Conservation (phyloP, 768 basidiomycete genomes). For the Glaciozyma martinii region DNA sequence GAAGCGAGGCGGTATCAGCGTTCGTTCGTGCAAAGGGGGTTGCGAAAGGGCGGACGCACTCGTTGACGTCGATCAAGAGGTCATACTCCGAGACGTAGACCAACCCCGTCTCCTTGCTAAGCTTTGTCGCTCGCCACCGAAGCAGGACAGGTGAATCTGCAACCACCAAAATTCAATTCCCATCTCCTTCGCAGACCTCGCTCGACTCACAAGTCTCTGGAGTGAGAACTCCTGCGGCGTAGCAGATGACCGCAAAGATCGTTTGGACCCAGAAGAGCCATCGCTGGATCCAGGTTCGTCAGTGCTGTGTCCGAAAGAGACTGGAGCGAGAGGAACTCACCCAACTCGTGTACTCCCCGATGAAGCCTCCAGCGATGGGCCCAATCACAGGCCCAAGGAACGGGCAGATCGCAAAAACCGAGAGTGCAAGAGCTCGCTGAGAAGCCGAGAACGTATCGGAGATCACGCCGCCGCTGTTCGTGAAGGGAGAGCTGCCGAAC, state of each 20-base stretch:
- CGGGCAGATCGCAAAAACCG: slow-evolving; percentile 52
- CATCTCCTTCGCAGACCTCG: not conserved
- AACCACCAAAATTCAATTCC: not conserved
- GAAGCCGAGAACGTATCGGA: slow-evolving; percentile 9
- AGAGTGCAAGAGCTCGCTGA: slow-evolving; percentile 44
- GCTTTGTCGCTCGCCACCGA: slow-evolving; percentile 41
- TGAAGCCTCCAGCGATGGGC: slow-evolving; percentile 37
- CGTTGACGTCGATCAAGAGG: slow-evolving; percentile 3
- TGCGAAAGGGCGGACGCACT: not conserved
- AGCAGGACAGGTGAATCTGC: slow-evolving; percentile 52
- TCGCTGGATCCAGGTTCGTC: not conserved
- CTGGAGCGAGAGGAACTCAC: not conserved
- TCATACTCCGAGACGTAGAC: slow-evolving; percentile 23
- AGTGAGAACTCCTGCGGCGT: slow-evolving; percentile 41
- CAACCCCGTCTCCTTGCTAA: slow-evolving; percentile 21
- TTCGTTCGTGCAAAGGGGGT: not conserved
- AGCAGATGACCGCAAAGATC: slow-evolving; percentile 49
- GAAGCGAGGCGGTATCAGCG: not conserved
- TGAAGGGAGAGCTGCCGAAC: not conserved
- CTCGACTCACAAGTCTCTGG: slow-evolving; percentile 56
- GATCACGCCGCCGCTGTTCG: not conserved
- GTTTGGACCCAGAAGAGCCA: slow-evolving; percentile 44
- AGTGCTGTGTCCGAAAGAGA: not conserved
- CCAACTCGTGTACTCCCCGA: slow-evolving; percentile 37
- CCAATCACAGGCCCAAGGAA: slow-evolving; percentile 44